phyloP scores from a whole-genome alignment of 768 basidiomycete species.

The Strobilomyces dryophilus region DNA sequence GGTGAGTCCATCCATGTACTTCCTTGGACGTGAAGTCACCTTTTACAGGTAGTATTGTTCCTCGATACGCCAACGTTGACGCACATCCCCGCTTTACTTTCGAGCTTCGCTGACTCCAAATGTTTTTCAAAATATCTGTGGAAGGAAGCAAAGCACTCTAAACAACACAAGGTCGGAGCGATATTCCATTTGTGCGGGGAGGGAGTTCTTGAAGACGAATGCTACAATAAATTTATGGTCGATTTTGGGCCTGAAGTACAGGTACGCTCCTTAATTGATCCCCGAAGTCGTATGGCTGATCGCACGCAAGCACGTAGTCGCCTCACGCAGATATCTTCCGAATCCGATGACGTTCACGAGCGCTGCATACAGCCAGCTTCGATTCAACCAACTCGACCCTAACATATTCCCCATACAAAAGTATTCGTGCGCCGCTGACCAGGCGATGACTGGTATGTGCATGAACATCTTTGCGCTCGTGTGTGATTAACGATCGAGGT shows the following conservation, averaged over 20 bases:
- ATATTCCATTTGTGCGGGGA: slow-evolving; percentile 72
- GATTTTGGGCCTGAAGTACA: slow-evolving; percentile 56
- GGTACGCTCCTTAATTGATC: slow-evolving; percentile 39
- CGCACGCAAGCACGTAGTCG: slow-evolving; percentile 63
- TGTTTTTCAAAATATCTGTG: slow-evolving; percentile 50
- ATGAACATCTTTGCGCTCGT: not conserved
- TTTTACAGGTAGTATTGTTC: slow-evolving; percentile 53
- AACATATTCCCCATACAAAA: slow-evolving; percentile 70
- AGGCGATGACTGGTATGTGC: slow-evolving; percentile 34
- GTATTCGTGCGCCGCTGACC: slow-evolving; percentile 41
- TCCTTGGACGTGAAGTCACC: not conserved
- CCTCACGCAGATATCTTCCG: slow-evolving; percentile 55
- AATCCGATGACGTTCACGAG: slow-evolving; percentile 74
- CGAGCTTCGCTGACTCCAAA: slow-evolving; percentile 42
- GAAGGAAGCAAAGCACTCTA: slow-evolving; percentile 34
- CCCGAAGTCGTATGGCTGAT: not conserved
- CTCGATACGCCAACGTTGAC: slow-evolving; percentile 65
- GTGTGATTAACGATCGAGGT: not conserved
- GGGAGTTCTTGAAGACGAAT: slow-evolving; percentile 62
- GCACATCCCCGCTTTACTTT: slow-evolving; percentile 50
- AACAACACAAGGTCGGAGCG: slow-evolving; percentile 42
- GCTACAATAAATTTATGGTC: slow-evolving; percentile 71
- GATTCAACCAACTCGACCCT: slow-evolving; percentile 66
- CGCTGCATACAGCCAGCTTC: slow-evolving; percentile 66
- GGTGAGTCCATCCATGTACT: slow-evolving; percentile 28